phyloP scores from a whole-genome alignment of 148 eudicot genomes.

The Agrostemma githago region DNA sequence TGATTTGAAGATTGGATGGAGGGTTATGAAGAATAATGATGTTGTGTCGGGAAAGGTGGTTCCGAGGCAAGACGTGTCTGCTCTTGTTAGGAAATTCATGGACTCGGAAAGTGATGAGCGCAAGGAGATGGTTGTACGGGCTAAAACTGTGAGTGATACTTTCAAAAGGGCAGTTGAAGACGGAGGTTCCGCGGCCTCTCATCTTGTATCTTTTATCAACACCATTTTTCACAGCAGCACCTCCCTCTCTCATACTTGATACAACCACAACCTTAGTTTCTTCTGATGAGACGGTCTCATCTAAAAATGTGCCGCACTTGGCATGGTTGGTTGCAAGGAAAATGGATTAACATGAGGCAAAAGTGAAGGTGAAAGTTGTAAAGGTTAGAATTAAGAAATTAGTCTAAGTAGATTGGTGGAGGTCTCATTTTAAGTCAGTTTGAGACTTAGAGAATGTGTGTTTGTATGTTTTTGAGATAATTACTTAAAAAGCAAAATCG shows the following conservation, averaged over 20 bases:
- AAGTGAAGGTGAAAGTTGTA: too few relatives aligned
- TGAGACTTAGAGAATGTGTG: too few relatives aligned
- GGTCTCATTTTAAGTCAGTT: too few relatives aligned
- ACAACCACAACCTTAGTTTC: neutral
- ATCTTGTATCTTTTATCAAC: constrained; percentile 26
- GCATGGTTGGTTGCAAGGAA: too few relatives aligned
- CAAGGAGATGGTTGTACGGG: constrained; percentile 28
- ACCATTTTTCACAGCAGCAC: neutral
- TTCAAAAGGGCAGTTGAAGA: constrained; percentile 17
- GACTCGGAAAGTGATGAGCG: constrained; percentile 32
- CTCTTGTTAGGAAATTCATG: constrained; percentile 32
- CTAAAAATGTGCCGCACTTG: too few relatives aligned
- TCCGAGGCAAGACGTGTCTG: constrained; percentile 30
- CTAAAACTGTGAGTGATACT: constrained; percentile 11
- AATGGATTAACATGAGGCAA: too few relatives aligned
- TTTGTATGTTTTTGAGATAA: too few relatives aligned
- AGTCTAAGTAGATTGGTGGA: too few relatives aligned
- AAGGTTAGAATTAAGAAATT: too few relatives aligned
- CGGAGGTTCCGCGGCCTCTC: constrained; percentile 29
- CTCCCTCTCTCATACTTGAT: too few relatives aligned
- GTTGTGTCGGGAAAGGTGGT: constrained; percentile 20
- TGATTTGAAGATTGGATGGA: constrained; percentile 46
- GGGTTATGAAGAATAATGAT: constrained; percentile 16
- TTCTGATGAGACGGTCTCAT: too few relatives aligned
- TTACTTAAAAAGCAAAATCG: too few relatives aligned